A percentile compares a stretch with the other conserved stretches of the same genome.
phyloP scores from a whole-genome alignment of 192 early-diverging fungal species.

The Rhizophagus clarus region DNA sequence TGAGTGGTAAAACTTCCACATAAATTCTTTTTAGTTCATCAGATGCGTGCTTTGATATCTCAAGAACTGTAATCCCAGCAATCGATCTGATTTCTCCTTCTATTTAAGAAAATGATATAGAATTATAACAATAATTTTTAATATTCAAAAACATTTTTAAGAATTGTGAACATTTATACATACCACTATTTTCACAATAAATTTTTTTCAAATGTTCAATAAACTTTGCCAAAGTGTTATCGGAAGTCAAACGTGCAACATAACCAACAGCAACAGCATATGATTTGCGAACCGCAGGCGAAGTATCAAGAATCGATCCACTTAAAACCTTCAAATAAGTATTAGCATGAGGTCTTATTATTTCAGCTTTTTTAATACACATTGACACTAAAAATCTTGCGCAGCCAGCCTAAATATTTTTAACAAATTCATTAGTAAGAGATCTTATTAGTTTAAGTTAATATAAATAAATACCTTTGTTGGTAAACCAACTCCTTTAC shows the following conservation, averaged over 20 bases:
- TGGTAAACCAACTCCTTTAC: slow-evolving; percentile 86
- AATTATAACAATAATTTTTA: background rate
- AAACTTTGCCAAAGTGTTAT: slow-evolving; percentile 62
- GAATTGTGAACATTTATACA: background rate
- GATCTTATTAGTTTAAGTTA: background rate
- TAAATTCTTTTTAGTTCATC: slow-evolving; percentile 58
- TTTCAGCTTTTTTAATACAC: slow-evolving; percentile 65
- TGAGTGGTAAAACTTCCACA: slow-evolving; percentile 66
- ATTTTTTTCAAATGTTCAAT: slow-evolving; percentile 70
- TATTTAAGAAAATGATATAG: slow-evolving; percentile 18
- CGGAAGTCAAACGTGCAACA: slow-evolving; percentile 61
- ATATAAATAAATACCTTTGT: slow-evolving; percentile 57
- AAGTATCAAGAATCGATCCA: slow-evolving; percentile 74
- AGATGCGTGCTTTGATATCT: slow-evolving; percentile 69
- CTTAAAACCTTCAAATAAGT: slow-evolving; percentile 75
- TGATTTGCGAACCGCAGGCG: slow-evolving; percentile 81
- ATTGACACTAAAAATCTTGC: slow-evolving; percentile 84
- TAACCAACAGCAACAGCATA: slow-evolving; percentile 87
- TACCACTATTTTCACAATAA: slow-evolving; percentile 74
- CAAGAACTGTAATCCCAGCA: slow-evolving; percentile 62
- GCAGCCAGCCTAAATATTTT: slow-evolving; percentile 70
- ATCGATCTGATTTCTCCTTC: slow-evolving; percentile 75
- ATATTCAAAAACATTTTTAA: background rate
- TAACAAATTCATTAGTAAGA: background rate
- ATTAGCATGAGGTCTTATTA: slow-evolving; percentile 73